Evolutionary conservation across 1,284 basidiomycete species (phyloP).

Genomic region (Sporisorium graminicola): DNA sequence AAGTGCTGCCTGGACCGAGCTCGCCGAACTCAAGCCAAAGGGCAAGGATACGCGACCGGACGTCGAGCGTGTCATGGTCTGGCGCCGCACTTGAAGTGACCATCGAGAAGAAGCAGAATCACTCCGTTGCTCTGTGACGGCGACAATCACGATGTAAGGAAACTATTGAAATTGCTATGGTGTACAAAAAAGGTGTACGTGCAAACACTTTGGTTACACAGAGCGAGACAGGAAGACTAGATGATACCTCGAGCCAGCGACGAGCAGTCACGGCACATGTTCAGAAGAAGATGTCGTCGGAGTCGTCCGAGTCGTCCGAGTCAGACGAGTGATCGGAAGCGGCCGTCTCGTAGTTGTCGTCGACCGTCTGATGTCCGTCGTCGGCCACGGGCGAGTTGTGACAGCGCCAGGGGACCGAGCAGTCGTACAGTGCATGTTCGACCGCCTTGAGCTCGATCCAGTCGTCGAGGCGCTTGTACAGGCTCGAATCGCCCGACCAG

Average conservation of each 20-base stretch:
- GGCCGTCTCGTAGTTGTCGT: neutral
- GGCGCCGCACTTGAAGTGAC: constrained; percentile 35
- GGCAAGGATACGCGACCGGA: constrained; percentile 36
- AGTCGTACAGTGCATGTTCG: neutral
- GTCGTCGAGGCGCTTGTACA: constrained; percentile 6
- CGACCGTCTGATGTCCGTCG: neutral
- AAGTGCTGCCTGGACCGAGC: constrained; percentile 38
- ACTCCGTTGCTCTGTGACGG: neutral
- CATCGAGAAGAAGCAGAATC: neutral
- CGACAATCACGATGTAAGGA: neutral
- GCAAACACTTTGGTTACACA: neutral
- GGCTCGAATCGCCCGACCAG: neutral
- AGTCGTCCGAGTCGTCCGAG: neutral
- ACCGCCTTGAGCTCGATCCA: neutral
- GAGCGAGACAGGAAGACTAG: neutral
- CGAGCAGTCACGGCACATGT: neutral
- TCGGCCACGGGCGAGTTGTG: no score
- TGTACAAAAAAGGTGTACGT: no score
- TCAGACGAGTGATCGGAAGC: neutral
- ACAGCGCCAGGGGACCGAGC: neutral
- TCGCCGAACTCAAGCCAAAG: constrained; percentile 42
- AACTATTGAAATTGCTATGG: neutral
- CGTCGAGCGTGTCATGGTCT: constrained; percentile 53
- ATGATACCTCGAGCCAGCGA: neutral
- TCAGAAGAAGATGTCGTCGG: neutral